Evolutionary conservation across 306 rosid species (phyloP), one percentile per base, ranked within the genome.

Genomic region (Malus fusca): DNA sequence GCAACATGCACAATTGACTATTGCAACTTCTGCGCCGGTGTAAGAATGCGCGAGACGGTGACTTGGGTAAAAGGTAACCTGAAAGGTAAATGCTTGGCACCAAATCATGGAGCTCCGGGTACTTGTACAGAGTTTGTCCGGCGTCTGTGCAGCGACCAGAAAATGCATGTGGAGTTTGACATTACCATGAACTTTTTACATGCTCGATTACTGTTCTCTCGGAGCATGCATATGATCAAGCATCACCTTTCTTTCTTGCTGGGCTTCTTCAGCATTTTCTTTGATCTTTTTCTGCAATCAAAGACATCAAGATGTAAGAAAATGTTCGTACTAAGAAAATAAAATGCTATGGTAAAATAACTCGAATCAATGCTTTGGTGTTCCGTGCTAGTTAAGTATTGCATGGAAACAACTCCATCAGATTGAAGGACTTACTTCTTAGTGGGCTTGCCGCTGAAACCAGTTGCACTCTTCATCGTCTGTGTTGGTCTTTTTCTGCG

Each of bases 401-500:
- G 12, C 17, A 23, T 11, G 35, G 64, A 52, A 51, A 71, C 46
- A 71, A 69, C 53, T 52, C 23, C 58, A 31, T 26, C 37, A 71
- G 23, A 71, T 52, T 17, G 7, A 71, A 14, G 61, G 22, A n/a
- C 35, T n/a, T 65, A 61, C 30, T 21, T 37, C 35, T 14, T 42
- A 11, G 28, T 22, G 58, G 91, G 63, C 80, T 80, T 82, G 71
- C 80, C 82, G 35, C 65, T 74, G 77, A 89, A 80, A 73, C 98
- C 97, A 74, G 88, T 85, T 40, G 87, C 97, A 51, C 89, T 85
- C 85, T 87, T 89, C 83, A 80, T 78, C 80, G 71, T 90, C 73
- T 83, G 74, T 77, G 83, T 92, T 31, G 86, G 71, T 86, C 84
- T 87, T 82, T 66, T 76, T 69, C 86, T 84, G 91, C 65, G 72